Conservation (phyloP, 2,329 filamentous ascomycete genomes). For the Aspergillus carbonarius region DNA sequence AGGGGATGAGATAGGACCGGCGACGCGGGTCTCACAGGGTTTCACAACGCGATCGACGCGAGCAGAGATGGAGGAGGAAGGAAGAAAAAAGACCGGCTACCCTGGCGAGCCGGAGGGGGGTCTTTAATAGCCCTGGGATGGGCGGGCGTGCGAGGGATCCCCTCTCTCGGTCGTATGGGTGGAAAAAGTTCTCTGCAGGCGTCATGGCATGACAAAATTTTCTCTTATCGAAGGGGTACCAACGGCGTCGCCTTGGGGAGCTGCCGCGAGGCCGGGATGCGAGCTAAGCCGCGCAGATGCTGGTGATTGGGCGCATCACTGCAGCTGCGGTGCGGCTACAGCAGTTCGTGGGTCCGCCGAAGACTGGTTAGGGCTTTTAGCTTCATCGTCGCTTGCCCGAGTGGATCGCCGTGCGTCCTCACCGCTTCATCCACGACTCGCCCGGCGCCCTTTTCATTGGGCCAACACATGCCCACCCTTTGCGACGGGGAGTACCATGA, state of each 20-base stretch:
- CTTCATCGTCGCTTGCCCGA: not conserved
- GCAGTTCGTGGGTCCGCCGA: not conserved
- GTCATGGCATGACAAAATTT: not conserved
- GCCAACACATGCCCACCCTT: not conserved
- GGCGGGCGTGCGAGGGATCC: not conserved
- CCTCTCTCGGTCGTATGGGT: not conserved
- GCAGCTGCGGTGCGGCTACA: not conserved
- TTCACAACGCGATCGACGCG: constrained; percentile 1
- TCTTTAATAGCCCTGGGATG: not conserved
- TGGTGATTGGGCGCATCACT: not conserved
- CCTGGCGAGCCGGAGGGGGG: not conserved
- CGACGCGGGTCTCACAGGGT: not conserved
- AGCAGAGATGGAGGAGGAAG: not conserved
- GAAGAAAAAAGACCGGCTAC: not conserved
- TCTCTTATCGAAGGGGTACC: constrained; percentile 1
- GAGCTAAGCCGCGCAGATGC: not conserved
- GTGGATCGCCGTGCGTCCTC: not conserved
- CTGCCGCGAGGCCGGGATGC: not conserved
- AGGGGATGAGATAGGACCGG: not conserved
- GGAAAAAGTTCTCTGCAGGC: not conserved
- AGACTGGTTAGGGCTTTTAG: not conserved
- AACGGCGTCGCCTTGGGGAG: not conserved
- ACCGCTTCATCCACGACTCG: not conserved
- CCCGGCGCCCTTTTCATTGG: not conserved
- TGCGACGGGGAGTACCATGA: not conserved